Conservation (phyloP, 1,139 yeast species). For the Schizosaccharomyces versatilis region DNA sequence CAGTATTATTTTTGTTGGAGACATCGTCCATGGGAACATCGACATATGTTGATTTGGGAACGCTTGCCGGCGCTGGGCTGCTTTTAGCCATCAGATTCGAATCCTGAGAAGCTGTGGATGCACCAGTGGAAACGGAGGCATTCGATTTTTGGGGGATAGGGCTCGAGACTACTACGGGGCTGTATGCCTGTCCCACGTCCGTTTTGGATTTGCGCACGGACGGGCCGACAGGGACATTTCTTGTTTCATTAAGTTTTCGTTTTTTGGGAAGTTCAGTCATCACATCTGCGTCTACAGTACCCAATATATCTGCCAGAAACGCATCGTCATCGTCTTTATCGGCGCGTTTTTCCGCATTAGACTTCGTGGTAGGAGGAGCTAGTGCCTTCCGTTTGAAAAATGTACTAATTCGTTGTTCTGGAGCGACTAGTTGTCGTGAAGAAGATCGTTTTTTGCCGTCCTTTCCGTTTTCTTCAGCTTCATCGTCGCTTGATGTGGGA, state of each 20-base stretch:
- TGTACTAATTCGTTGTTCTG: neutral
- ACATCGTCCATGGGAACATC: no score
- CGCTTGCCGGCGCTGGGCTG: no score
- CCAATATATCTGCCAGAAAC: conserved; percentile 18
- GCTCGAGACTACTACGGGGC: no score
- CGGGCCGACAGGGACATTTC: no score
- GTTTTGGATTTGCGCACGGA: no score
- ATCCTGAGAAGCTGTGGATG: no score
- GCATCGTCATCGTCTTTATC: conserved; percentile 15
- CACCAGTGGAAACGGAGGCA: no score
- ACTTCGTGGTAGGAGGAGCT: conserved; percentile 15
- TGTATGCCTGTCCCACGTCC: no score
- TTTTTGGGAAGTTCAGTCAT: neutral
- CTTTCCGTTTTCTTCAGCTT: conserved; percentile 27
- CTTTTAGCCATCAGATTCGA: no score
- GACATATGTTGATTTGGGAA: no score
- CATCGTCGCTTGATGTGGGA: conserved; percentile 31
- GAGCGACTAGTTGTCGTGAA: neutral
- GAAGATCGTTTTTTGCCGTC: conserved; percentile 16
- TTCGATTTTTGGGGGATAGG: no score
- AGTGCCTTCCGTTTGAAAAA: conserved; percentile 4
- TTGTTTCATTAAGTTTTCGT: neutral
- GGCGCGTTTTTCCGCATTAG: conserved; percentile 1
- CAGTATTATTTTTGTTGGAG: no score
- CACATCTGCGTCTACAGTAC: conserved; percentile 12